Percentiles rank a stretch among this genome's conserved stretches.
Conservation (phyloP, 495 filamentous ascomycete species). For the Evansstolkia leycettana region DNA sequence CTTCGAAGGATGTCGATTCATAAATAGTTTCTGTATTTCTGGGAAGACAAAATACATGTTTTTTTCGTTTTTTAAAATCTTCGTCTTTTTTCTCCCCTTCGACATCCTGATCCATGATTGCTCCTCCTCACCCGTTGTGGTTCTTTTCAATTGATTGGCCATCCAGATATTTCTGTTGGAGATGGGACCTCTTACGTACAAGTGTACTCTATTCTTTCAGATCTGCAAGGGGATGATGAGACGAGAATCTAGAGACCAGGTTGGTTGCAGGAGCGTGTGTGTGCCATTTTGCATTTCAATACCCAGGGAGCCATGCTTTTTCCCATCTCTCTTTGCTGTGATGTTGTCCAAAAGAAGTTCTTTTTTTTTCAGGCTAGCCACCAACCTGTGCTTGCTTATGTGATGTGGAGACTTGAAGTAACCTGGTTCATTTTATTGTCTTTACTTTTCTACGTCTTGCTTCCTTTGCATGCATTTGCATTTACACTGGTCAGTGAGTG, state of each 20-base stretch:
- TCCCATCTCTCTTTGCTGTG: constrained; percentile 1
- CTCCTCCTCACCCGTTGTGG: background rate
- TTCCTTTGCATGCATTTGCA: constrained; percentile 1
- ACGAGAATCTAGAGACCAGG: constrained; percentile 5
- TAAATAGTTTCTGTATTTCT: constrained; percentile 31
- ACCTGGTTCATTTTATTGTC: constrained; percentile 4
- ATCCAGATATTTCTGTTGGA: constrained; percentile 8
- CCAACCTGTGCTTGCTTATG: constrained; percentile 6
- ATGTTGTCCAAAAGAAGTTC: constrained; percentile 1
- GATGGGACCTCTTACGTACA: constrained; percentile 9
- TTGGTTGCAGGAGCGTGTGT: constrained; percentile 7
- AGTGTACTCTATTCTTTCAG: constrained; percentile 12
- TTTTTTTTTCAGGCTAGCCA: constrained; percentile 9
- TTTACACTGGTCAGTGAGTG: background rate
- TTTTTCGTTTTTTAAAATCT: constrained; percentile 8
- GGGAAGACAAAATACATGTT: constrained; percentile 16
- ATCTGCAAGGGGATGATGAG: background rate
- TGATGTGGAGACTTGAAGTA: constrained; percentile 4
- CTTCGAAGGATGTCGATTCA: constrained; percentile 27
- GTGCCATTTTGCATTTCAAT: constrained; percentile 17
- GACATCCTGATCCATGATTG: constrained; percentile 1
- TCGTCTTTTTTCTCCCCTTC: constrained; percentile 7
- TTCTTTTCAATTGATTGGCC: constrained; percentile 21
- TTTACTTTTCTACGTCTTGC: constrained; percentile 2
- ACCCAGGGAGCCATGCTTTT: constrained; percentile 11